Percentiles rank a stretch among this genome's conserved stretches.
These are phyloP conservation scores for Flaveria linearis DNA, from an alignment of 129 eudicot genomes.

Conservation along the genomic window DNA sequence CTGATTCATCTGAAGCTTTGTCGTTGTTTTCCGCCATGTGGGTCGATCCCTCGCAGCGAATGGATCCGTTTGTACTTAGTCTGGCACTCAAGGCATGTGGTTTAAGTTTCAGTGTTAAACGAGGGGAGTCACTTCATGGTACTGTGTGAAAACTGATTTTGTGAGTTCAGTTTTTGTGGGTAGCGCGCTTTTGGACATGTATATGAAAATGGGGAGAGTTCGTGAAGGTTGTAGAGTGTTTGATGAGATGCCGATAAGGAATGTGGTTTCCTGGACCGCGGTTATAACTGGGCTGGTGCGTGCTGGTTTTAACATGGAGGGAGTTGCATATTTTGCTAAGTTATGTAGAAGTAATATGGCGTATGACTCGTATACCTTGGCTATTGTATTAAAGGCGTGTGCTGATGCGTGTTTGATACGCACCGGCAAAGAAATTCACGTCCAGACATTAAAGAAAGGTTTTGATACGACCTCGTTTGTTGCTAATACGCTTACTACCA, in stretches of 20 bases:
- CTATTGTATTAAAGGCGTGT: conserved; percentile 86
- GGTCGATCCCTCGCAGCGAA: conserved; percentile 41
- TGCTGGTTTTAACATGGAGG: conserved; percentile 61
- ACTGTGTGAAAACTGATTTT: conserved; percentile 56
- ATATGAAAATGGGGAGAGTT: conserved; percentile 60
- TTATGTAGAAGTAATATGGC: conserved; percentile 50
- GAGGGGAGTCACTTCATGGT: conserved; percentile 71
- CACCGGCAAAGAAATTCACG: conserved; percentile 78
- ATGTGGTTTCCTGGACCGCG: conserved; percentile 94
- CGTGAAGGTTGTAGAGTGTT: conserved; percentile 63
- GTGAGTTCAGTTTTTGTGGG: conserved; percentile 82
- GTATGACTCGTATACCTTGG: conserved; percentile 74
- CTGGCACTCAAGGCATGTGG: conserved; percentile 84
- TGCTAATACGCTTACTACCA: conserved; percentile 73
- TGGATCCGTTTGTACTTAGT: conserved; percentile 76
- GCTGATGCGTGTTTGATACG: conserved; percentile 58
- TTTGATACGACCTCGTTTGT: conserved; percentile 62
- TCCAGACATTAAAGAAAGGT: conserved; percentile 65
- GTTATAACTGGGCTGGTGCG: conserved; percentile 84
- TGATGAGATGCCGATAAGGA: conserved; percentile 81
- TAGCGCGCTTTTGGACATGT: conserved; percentile 85
- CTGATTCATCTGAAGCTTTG: conserved; percentile 64
- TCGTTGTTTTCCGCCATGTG: conserved; percentile 64
- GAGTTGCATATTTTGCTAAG: conserved; percentile 52
- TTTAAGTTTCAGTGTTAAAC: conserved; percentile 25